phyloP scores from a whole-genome alignment of 2,329 filamentous ascomycete species.

The Dissoconium aciculare region DNA sequence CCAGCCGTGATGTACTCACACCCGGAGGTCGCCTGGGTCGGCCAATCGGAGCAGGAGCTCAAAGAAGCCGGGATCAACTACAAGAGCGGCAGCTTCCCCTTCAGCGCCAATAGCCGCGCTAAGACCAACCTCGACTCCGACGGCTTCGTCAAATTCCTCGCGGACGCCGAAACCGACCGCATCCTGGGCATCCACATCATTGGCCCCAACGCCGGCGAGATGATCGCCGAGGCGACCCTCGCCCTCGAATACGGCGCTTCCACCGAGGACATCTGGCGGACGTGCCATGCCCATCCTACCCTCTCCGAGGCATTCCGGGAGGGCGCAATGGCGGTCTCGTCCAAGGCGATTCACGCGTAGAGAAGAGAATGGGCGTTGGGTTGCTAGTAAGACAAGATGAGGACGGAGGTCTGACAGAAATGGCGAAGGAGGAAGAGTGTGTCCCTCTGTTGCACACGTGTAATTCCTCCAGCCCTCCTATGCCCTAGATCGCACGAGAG shows the following conservation, averaged over 20 bases:
- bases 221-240: constrained; percentile 95
- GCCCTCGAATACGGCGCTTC: constrained; percentile 94
- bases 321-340: constrained; percentile 94
- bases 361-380: neutral
- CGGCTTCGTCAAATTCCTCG: constrained; percentile 91
- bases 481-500: too few species aligned
- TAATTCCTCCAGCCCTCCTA: too few species aligned
- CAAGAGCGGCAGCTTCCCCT: constrained; percentile 87
- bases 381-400: neutral
- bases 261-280: constrained; percentile 85
- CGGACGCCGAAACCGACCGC: constrained; percentile 90
- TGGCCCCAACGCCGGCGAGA: constrained; percentile 89
- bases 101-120: constrained; percentile 92
- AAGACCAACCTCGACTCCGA: constrained; percentile 98
- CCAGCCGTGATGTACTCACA: constrained; percentile 99
- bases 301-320: constrained; percentile 98
- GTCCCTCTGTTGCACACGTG: too few species aligned
- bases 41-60: constrained; percentile 90
- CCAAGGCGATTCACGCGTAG: constrained; percentile 92
- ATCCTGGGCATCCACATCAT: constrained; percentile 94
- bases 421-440: too few species aligned
- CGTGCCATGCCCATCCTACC: constrained; percentile 92
- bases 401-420: neutral
- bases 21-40: constrained; percentile 96
- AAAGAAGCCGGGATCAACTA: constrained; percentile 84